Evolutionary conservation across 495 filamentous ascomycete species (phyloP).

Genomic region (Penicillium roqueforti): DNA sequence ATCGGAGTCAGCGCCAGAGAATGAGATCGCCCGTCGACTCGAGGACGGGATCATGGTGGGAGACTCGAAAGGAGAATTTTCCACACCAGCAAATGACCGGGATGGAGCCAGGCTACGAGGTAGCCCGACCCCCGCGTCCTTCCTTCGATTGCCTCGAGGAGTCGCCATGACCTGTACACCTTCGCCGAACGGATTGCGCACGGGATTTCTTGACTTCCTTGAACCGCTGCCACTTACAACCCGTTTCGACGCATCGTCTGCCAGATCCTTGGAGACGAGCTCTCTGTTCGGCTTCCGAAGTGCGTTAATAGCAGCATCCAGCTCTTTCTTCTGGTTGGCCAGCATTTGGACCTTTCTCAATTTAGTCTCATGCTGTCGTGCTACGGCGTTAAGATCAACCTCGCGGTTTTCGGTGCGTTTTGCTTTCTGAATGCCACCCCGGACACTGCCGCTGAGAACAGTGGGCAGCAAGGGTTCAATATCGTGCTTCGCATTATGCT

Average conservation of each 20-base stretch:
- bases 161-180: slow-evolving; percentile 74
- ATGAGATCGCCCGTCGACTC: slow-evolving; percentile 23
- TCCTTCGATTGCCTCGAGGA: slow-evolving; percentile 53
- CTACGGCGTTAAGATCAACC: slow-evolving; percentile 58
- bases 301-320: slow-evolving; percentile 76
- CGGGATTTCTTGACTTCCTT: slow-evolving; percentile 61
- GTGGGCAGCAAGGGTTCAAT: slow-evolving; percentile 36
- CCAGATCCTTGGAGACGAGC: slow-evolving; percentile 67
- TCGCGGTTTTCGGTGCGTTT: slow-evolving; percentile 63
- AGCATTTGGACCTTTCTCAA: slow-evolving; percentile 68
- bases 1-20: slow-evolving; percentile 25
- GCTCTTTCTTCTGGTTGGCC: slow-evolving; percentile 62
- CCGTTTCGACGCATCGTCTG: slow-evolving; percentile 64
- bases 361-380: slow-evolving; percentile 59
- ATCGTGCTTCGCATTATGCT: slow-evolving; percentile 37
- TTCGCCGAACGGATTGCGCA: slow-evolving; percentile 53
- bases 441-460: slow-evolving; percentile 30
- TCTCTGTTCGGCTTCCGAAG: slow-evolving; percentile 85
- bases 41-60: slow-evolving; percentile 28
- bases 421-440: slow-evolving; percentile 54
- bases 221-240: slow-evolving; percentile 32
- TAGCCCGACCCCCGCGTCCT: slow-evolving; percentile 29
- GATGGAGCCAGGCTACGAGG: slow-evolving; percentile 26
- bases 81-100: slow-evolving; percentile 25
- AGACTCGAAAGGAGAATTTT: slow-evolving; percentile 23